Evolutionary conservation across 345 rosid species (phyloP).

Genomic region (Moricandia arvensis): DNA sequence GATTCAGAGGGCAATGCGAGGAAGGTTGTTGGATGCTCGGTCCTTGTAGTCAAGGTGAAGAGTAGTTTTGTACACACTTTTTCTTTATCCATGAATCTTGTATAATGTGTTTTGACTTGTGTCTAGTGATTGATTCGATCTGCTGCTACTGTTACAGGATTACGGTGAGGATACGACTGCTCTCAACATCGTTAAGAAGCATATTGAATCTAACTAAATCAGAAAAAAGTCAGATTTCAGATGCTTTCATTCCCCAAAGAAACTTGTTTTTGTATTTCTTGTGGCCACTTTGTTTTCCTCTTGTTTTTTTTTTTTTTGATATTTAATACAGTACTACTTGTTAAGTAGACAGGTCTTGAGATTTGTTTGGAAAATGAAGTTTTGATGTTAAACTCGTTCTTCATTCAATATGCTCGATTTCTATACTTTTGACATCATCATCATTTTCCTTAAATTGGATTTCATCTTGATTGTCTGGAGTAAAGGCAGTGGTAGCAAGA

Average conservation of each 20-base stretch:
- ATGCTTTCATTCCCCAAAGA: too few species aligned
- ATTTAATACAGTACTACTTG: neutral
- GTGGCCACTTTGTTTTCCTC: too few species aligned
- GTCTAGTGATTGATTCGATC: neutral
- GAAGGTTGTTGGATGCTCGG: constrained; percentile 87
- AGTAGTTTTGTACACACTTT: too few species aligned
- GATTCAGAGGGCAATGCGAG: constrained; percentile 84
- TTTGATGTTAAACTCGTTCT: constrained; percentile 25
- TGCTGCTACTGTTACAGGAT: constrained; percentile 9
- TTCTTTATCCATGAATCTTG: neutral
- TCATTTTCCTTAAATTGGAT: too few species aligned
- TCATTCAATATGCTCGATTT: too few species aligned
- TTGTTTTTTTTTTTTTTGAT: neutral
- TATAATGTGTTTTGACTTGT: neutral
- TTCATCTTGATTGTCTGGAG: constrained; percentile 78
- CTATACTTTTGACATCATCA: too few species aligned
- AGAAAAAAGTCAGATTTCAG: constrained; percentile 5
- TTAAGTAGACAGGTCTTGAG: neutral
- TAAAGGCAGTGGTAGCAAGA: constrained; percentile 88
- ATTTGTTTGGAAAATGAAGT: neutral
- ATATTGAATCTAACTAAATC: constrained; percentile 24
- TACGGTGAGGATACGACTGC: constrained; percentile 44
- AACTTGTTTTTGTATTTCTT: too few species aligned
- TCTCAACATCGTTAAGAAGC: constrained; percentile 34
- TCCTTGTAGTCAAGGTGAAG: constrained; percentile 73